Evolutionary conservation across 2,329 filamentous ascomycete species (phyloP).

Genomic region (Pseudopithomyces maydicus): DNA sequence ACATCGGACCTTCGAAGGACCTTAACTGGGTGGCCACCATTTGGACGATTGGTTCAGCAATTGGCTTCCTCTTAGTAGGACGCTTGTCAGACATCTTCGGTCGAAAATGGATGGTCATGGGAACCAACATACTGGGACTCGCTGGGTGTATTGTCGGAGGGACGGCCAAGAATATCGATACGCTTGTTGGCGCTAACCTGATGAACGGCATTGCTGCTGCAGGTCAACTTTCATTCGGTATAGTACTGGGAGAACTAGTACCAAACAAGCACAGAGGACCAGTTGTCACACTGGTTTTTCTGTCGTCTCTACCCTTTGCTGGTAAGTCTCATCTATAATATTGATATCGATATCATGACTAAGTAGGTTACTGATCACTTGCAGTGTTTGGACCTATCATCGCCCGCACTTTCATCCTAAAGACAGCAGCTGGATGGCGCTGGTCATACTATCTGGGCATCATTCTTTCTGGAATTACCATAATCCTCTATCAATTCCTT

Average conservation of each 20-base stretch:
- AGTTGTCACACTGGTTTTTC: slow-evolving; percentile 26
- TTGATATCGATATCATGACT: background rate
- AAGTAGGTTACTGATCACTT: background rate
- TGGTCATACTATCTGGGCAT: slow-evolving; percentile 58
- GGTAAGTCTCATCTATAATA: slow-evolving; percentile 11
- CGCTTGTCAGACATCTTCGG: slow-evolving; percentile 33
- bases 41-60: slow-evolving; percentile 27
- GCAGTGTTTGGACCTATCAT: slow-evolving; percentile 53
- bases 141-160: slow-evolving; percentile 33
- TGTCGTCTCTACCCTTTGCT: slow-evolving; percentile 36
- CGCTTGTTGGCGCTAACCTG: slow-evolving; percentile 35
- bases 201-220: slow-evolving; percentile 35
- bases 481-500: slow-evolving; percentile 51
- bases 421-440: slow-evolving; percentile 39
- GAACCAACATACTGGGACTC: slow-evolving; percentile 22
- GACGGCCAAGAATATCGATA: slow-evolving; percentile 36
- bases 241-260: slow-evolving; percentile 38
- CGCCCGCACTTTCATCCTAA: slow-evolving; percentile 51
- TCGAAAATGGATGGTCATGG: slow-evolving; percentile 31
- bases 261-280: slow-evolving; percentile 43
- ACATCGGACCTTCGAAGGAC: slow-evolving; percentile 32
- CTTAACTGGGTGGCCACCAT: slow-evolving; percentile 36
- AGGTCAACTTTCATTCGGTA: slow-evolving; percentile 32
- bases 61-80: slow-evolving; percentile 29
- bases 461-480: slow-evolving; percentile 48